Evolutionary conservation across 2,329 filamentous ascomycete species (phyloP), one percentile per base, ranked within the genome.

Genomic region (Fusarium incarnatum): DNA sequence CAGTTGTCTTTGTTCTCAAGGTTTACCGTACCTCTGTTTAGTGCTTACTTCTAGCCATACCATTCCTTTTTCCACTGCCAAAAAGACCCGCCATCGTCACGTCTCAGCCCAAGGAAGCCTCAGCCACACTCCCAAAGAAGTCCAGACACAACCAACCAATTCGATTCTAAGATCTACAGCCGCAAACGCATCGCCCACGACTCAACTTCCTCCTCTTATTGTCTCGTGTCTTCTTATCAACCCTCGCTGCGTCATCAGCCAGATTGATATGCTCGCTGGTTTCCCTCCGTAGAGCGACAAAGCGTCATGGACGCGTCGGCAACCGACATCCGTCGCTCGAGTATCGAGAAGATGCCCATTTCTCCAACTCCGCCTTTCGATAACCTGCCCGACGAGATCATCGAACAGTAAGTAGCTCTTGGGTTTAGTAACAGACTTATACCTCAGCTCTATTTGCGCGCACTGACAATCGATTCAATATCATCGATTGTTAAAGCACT

Each of bases 331-430:
- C 77, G 76, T 70, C 78, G 77, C 61, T 75, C 76, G 41, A 78
- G 78, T 70, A 78, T 77, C 73, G 77, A 79, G 56, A 80, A 80
- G 71, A 67, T 70, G 71, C 75, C 75, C 40, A 60, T 77, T 45
- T 40, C 56, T 60, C 55, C 77, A 60, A 55, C 78, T 66, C 72
- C 75, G 30, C 83, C 85, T 34, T 88, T 91, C 71, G 82, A 86
- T 37, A 83, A 81, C 47, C 82, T 92, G 13, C 90, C 90, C 8
- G 87, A 90, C 78, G 89, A 92, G 78, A 92, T 92, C 63, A 91
- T 92, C 72, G 82, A 91, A 75, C 88, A 91, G 90, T 92, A 80
- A 79, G 87, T 80, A 47, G 18, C 56, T 58, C 27, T 27, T 45
- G 25, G 20, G 4, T 10, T 25, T 63, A 42, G 20, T 50, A 6